phyloP scores from a whole-genome alignment of 1,284 basidiomycete species.

The Tremellales sp. region DNA sequence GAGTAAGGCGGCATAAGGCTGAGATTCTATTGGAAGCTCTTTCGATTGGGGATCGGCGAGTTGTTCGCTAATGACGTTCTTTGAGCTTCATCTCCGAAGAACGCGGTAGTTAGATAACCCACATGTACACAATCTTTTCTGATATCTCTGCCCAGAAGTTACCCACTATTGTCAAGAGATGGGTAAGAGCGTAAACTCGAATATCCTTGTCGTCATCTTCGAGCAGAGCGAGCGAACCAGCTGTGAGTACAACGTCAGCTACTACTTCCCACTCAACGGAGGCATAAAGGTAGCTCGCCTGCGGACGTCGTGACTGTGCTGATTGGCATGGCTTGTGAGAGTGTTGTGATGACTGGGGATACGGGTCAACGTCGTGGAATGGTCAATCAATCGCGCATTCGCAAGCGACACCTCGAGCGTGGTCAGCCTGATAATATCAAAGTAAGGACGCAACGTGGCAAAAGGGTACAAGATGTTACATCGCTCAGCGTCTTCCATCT shows the following conservation, averaged over 20 bases:
- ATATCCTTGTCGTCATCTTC: slow-evolving; percentile 75
- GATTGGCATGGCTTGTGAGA: slow-evolving; percentile 42
- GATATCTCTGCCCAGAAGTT: slow-evolving; percentile 98
- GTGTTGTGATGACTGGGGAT: no score
- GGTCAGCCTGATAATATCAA: no score
- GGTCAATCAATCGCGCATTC: no score
- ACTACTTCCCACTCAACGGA: no score
- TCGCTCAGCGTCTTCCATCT: no score
- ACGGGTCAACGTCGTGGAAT: no score
- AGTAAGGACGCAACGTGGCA: no score
- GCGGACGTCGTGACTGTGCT: slow-evolving; percentile 41
- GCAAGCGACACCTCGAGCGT: no score
- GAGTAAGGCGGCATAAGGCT: slow-evolving; percentile 77
- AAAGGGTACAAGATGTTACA: no score
- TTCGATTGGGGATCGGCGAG: slow-evolving; percentile 69
- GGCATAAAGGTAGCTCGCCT: slow-evolving; percentile 20
- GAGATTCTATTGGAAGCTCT: slow-evolving; percentile 65
- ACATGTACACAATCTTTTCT: slow-evolving; percentile 86
- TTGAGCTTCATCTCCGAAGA: slow-evolving; percentile 42
- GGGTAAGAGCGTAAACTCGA: slow-evolving; percentile 82
- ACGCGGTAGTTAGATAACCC: slow-evolving; percentile 41
- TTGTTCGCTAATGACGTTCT: no score
- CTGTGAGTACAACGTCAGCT: slow-evolving; percentile 52
- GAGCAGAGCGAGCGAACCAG: slow-evolving; percentile 83
- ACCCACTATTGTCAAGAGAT: slow-evolving; percentile 75